phyloP scores from a whole-genome alignment of 2,329 filamentous ascomycete species.

The Fusarium gaditjirri region DNA sequence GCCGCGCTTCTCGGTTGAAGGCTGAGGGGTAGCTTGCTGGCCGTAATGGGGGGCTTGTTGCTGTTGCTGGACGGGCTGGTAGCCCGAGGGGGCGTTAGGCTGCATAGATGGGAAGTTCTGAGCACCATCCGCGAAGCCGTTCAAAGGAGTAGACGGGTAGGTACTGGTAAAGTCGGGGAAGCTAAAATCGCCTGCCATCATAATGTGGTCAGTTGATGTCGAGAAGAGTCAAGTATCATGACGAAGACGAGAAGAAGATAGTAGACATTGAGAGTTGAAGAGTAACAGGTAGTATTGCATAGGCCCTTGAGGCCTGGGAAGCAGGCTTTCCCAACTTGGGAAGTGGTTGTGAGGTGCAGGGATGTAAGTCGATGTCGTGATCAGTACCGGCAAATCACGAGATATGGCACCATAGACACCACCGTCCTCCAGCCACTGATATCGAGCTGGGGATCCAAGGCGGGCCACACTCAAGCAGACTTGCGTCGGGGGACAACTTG shows the following conservation, averaged over 20 bases:
- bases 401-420: slow-evolving; percentile 69
- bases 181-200: slow-evolving; percentile 68
- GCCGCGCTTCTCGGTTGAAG: slow-evolving; percentile 58
- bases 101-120: slow-evolving; percentile 63
- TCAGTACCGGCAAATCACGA: slow-evolving; percentile 60
- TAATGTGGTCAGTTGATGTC: slow-evolving; percentile 46
- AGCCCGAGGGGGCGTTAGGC: slow-evolving; percentile 60
- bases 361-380: slow-evolving; percentile 43
- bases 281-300: slow-evolving; percentile 36
- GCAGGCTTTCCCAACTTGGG: slow-evolving; percentile 42
- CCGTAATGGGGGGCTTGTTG: slow-evolving; percentile 44
- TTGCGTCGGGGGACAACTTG: slow-evolving; percentile 38
- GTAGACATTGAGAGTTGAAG: slow-evolving; percentile 33
- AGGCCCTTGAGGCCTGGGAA: slow-evolving; percentile 34
- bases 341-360: slow-evolving; percentile 40
- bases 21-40: slow-evolving; percentile 45
- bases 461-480: slow-evolving; percentile 39
- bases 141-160: slow-evolving; percentile 63
- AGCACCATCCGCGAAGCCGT: slow-evolving; percentile 50
- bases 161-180: slow-evolving; percentile 64
- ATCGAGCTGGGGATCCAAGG: slow-evolving; percentile 30
- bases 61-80: slow-evolving; percentile 52
- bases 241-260: slow-evolving; percentile 24
- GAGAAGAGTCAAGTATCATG: slow-evolving; percentile 38
- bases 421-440: slow-evolving; percentile 53